Evolutionary conservation across 805 yeast species (phyloP).

Genomic region (Priceomyces castillae): DNA sequence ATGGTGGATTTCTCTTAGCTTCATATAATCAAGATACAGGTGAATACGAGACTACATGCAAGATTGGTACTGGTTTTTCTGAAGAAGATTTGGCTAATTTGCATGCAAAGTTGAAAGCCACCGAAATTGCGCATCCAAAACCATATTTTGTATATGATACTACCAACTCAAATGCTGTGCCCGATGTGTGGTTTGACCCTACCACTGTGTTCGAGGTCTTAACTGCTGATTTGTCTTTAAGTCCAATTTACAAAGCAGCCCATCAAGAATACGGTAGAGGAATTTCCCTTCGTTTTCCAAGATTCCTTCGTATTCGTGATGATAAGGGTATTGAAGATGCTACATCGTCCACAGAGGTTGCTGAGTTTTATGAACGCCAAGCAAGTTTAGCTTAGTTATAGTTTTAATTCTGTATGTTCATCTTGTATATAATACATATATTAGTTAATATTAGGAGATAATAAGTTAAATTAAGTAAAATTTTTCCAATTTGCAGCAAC

Average conservation of each 20-base stretch:
- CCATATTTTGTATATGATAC: conserved; percentile 65
- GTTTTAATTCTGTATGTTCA: neutral
- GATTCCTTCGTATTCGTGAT: conserved; percentile 79
- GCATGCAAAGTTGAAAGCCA: conserved; percentile 59
- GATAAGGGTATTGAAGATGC: conserved; percentile 87
- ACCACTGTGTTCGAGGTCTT: conserved; percentile 78
- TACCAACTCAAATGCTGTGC: conserved; percentile 59
- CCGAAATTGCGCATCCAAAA: conserved; percentile 63
- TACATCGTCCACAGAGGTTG: conserved; percentile 77
- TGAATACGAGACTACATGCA: conserved; percentile 92
- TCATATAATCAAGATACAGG: conserved; percentile 89
- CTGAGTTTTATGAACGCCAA: conserved; percentile 80
- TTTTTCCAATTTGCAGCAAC: neutral
- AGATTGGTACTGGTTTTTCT: conserved; percentile 95
- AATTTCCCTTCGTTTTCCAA: conserved; percentile 81
- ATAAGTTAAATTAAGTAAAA: neutral
- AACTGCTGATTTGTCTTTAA: conserved; percentile 85
- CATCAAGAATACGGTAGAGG: conserved; percentile 72
- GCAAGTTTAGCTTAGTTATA: neutral
- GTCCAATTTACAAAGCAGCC: conserved; percentile 90
- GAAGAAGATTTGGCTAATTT: conserved; percentile 71
- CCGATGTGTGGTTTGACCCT: conserved; percentile 96
- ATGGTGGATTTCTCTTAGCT: conserved; percentile 92
- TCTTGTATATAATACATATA: neutral
- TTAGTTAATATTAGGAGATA: neutral